Evolutionary conservation across 257 asterid species (phyloP).

Genomic region (Asclepias syriaca): DNA sequence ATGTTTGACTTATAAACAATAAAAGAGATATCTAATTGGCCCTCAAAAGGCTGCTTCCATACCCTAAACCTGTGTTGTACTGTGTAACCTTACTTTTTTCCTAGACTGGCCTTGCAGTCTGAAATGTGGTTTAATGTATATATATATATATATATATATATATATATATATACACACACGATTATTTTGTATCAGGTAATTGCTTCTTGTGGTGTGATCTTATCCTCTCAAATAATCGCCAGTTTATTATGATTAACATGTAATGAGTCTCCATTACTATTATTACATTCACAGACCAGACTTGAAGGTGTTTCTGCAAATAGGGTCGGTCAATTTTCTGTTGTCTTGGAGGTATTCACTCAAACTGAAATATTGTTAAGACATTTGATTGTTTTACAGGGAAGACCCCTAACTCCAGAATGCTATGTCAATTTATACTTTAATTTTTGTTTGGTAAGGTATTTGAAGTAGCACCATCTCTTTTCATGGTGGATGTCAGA

Average conservation of each 20-base stretch:
- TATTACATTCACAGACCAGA: conserved; percentile 60
- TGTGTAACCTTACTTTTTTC: neutral
- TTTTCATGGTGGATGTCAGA: conserved; percentile 93
- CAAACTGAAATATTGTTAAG: conserved; percentile 3
- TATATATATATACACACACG: no score
- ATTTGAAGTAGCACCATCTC: conserved; percentile 83
- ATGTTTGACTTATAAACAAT: neutral
- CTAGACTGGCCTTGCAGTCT: neutral
- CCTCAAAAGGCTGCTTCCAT: neutral
- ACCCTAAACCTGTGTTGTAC: neutral
- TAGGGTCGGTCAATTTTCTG: conserved; percentile 68
- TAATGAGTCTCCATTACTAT: conserved; percentile 16
- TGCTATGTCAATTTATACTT: neutral
- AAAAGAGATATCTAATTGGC: neutral
- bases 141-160: neutral
- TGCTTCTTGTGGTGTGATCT: neutral
- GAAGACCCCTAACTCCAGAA: neutral
- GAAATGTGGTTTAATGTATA: neutral
- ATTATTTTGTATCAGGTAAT: no score
- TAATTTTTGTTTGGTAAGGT: conserved; percentile 35
- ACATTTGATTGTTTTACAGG: neutral
- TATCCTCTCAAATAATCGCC: neutral
- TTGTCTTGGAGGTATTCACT: conserved; percentile 75
- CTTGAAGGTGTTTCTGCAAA: conserved; percentile 76
- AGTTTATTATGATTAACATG: neutral